Base-by-base conservation (phyloP, 208 protist species). In the Trypanosoma cruzi region DNA sequence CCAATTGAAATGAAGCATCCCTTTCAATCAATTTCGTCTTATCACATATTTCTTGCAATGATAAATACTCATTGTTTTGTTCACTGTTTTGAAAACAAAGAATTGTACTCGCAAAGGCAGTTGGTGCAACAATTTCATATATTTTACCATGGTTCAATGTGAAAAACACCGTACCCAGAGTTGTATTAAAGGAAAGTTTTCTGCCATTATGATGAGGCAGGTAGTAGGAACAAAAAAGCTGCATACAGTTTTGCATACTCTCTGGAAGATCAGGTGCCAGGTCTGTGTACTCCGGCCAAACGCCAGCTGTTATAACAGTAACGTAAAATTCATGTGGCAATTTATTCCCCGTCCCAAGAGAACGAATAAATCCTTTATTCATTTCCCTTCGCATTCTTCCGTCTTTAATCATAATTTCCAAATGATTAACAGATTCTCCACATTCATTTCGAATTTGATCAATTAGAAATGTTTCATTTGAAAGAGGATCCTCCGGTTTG, bases 321-420 rank as follows among this genome's bases (percentile, higher is more conserved):
- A 81, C 77, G 37, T 83, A 63, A 53, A 96, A 91, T 24, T 82
- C 65, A 11, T 90, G 48, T 28, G 84, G 85, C 26, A 89, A 63
- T 11, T 75, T 28, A 22, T 2, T 40, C 5, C n/a, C 24, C 29
- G 57, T 26, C 3, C 29, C 36, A 67, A 73, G 40, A 53, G 5
- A 61, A 46, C 49, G 31, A 56, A 49, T 4, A 72, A 78, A 73
- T 16, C 44, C 65, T 34, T 58, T 64, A 28, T 78, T 73, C 20
- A 78, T 64, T 20, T 61, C 49, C 11, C 5, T 46, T 31, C 66
- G 24, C 59, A 66, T 77, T 20, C 76, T 73, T 37, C 77, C 68
- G 59, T 94, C 89, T 52, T 77, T 79, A 0, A 94, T 70, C 87
- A 96, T 92, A 54, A 79, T 80, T 42, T 92, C 81, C 44, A 93